Conservation (phyloP, 768 basidiomycete species). For the Boletus speciosus region DNA sequence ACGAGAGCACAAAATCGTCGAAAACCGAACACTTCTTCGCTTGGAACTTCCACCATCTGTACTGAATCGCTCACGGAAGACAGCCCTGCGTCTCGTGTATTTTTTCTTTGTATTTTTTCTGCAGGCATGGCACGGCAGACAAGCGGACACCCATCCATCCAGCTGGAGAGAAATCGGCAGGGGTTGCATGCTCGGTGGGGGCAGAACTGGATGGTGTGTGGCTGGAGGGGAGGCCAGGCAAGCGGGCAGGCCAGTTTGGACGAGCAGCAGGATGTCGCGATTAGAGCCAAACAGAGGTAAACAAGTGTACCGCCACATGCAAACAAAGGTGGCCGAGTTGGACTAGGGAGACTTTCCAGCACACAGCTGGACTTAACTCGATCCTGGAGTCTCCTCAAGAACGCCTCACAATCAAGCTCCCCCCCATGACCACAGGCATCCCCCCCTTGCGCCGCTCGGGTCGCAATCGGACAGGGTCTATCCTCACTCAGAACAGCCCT, state of each 20-base stretch:
- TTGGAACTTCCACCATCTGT: slow-evolving; percentile 33
- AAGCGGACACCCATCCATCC: neutral
- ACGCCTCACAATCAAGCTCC: slow-evolving; percentile 22
- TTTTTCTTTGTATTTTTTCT: slow-evolving; percentile 11
- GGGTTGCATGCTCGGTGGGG: neutral
- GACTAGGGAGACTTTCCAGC: slow-evolving; percentile 16
- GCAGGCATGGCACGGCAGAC: neutral
- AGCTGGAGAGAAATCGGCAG: neutral
- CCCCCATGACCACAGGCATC: slow-evolving; percentile 17
- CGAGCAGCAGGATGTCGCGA: slow-evolving; percentile 15
- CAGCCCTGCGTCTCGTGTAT: neutral
- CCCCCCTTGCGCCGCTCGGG: slow-evolving; percentile 24
- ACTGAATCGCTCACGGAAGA: slow-evolving; percentile 10
- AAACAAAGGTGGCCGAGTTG: slow-evolving; percentile 22
- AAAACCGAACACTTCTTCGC: slow-evolving; percentile 32
- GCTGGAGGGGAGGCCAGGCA: slow-evolving; percentile 19
- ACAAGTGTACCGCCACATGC: slow-evolving; percentile 28
- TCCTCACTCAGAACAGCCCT: slow-evolving; percentile 22
- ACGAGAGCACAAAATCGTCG: slow-evolving; percentile 15
- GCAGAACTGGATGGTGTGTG: slow-evolving; percentile 6
- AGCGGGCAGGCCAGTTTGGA: slow-evolving; percentile 27
- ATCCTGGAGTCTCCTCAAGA: slow-evolving; percentile 22
- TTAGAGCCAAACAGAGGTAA: slow-evolving; percentile 26
- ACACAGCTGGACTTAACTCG: slow-evolving; percentile 11
- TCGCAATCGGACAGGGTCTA: slow-evolving; percentile 20